Base-by-base conservation (phyloP, 2,329 filamentous ascomycete species). In the Ascochyta viciae-villosae region DNA sequence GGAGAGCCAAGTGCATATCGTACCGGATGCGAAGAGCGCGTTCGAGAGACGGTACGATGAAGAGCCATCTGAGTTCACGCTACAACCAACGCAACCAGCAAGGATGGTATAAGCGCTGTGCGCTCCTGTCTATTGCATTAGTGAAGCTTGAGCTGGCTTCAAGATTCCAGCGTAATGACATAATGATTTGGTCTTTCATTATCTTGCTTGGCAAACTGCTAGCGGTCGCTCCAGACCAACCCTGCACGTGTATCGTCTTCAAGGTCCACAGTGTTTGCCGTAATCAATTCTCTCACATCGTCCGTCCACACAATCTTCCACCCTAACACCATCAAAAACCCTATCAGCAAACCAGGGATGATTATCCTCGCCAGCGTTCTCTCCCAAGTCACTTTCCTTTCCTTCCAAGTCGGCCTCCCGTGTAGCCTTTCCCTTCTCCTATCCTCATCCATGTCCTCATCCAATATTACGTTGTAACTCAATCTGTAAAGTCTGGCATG, bases 81-180 rank as follows among this genome's bases (percentile, higher is more conserved):
- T 62, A 52, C 62, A 64, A 40, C 66, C 65, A 3, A 64, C 51
- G 22, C 65, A 69, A 34, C 66, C 66, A 10, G 57, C 61, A 13
- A 60, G 61, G 46, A 64, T 69, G 47, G 42, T 67, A 27, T 64
- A 47, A 56, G 47, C 42, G 53, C 53, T 51, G 53, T 29, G 53
- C 53, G 53, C 53, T 24, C 1, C 24, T 10, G 1, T 15, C 9
- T 16, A 13, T 26, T 10, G 37, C 1, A 15, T 16, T 19, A 4
- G 29, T 19, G 6, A 33, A 31, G 13, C 26, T 29, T 27, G 26
- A 39, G 19, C 13, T 45, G 26, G 24, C 5, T 27, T 34, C 22
- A 24, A 10, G 15, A 16, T 39, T 39, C 16, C 37, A 38, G n/a
- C 13, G 15, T 48, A 48, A 51, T 56, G 42, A 13, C 47, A 47